phyloP scores from a whole-genome alignment of 768 basidiomycete species.

The Pleurotus sapidus region DNA sequence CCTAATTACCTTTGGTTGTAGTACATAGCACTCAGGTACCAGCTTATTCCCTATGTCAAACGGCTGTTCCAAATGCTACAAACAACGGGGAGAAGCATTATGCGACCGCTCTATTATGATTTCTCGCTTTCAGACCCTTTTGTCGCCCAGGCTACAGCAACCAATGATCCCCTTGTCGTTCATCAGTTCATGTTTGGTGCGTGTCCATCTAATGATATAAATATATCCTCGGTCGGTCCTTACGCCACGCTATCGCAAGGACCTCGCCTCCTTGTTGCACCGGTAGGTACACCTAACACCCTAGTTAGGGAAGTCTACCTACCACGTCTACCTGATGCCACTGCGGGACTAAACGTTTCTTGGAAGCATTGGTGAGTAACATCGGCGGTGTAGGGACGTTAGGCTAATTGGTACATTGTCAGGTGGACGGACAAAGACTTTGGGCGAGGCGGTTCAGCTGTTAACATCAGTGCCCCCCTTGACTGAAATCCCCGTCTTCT shows the following conservation, averaged over 20 bases:
- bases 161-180: constrained; percentile 25
- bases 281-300: constrained; percentile 26
- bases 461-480: constrained; percentile 26
- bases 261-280: constrained; percentile 27
- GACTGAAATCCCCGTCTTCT: constrained; percentile 33
- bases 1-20: background rate
- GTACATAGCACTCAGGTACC: constrained; percentile 32
- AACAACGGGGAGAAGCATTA: constrained; percentile 24
- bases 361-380: constrained; percentile 29
- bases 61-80: constrained; percentile 29
- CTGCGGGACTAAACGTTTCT: constrained; percentile 14
- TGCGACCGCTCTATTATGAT: constrained; percentile 30
- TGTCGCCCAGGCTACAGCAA: constrained; percentile 21
- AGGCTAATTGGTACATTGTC: background rate
- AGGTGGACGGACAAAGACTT: constrained; percentile 32
- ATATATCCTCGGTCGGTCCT: too few species aligned
- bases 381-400: background rate
- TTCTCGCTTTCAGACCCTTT: constrained; percentile 26
- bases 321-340: constrained; percentile 16
- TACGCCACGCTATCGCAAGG: constrained; percentile 14
- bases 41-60: constrained; percentile 29
- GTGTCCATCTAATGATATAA: background rate
- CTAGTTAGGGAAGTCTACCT: constrained; percentile 27
- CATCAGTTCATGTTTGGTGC: constrained; percentile 34
- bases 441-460: constrained; percentile 22